Evolutionary conservation across 1,284 basidiomycete species (phyloP), one percentile per base, ranked within the genome.

Genomic region (Crucibulum parvulum): DNA sequence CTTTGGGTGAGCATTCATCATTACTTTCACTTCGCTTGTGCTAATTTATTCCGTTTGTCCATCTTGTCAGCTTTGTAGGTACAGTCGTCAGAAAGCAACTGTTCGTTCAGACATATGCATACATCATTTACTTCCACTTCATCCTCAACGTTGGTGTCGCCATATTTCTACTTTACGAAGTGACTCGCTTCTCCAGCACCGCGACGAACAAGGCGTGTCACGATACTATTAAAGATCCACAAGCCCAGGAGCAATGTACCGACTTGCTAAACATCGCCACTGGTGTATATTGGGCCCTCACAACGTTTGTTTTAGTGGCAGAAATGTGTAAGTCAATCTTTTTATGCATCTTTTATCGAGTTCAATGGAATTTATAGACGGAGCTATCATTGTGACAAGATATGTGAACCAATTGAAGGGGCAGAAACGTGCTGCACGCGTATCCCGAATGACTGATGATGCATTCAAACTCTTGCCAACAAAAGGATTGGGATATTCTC

Each of bases 61-160:
- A 43, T 31, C 55, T 53, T 51, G 47, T 39, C 68, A 88, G 87
- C 34, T 83, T 89, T 59, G 77, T 87, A 45, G 88, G 89, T 31
- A 80, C 82, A 1, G 77, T 88, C 55, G 82, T 85, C 46, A 84
- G 84, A 65, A 88, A 89, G 66, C 86, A 87, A 69, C 66, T 76
- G 2, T 87, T 90, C 68, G 78, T 87, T 55, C 80, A 80, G 66
- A 77, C 80, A 35, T 89, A 88, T 65, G 77, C 84, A 4, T 85
- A 84, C 63, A 83, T 85, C 67, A 74, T 87, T 60, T 87, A 86
- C 73, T 62, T 81, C 60, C 86, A 89, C 74, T 82, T 88, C 66
- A 43, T 84, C 61, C 60, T 89, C 76, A 88, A 87, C 68, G 60
- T 89, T 66, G 79, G 72, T 24, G 79, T 84, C 55, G 85, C 84